Evolutionary conservation across 257 asterid species (phyloP).

Genomic region (Gardenia jasminoides): DNA sequence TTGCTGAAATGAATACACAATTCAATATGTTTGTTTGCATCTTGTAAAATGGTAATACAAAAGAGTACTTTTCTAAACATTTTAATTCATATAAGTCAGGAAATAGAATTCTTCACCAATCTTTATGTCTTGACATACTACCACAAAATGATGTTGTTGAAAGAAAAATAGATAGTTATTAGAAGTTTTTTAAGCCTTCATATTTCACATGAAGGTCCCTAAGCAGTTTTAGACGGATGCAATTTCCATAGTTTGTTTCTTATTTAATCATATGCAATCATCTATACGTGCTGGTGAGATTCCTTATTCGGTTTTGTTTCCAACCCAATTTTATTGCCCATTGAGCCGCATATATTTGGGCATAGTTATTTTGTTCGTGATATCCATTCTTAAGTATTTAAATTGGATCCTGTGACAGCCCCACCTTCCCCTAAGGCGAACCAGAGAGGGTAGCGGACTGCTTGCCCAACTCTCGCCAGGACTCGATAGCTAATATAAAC

Average conservation of each 20-base stretch:
- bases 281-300: not conserved
- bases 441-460: too few species aligned
- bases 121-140: not conserved
- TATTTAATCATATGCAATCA: not conserved
- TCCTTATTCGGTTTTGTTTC: not conserved
- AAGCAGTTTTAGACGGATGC: conserved; percentile 2
- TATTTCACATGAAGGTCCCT: too few species aligned
- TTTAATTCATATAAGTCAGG: not conserved
- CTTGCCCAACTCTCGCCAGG: too few species aligned
- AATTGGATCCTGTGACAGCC: too few species aligned
- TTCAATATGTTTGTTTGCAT: not conserved
- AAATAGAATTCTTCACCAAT: too few species aligned
- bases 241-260: not conserved
- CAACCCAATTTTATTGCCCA: not conserved
- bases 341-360: not conserved
- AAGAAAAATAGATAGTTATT: not conserved
- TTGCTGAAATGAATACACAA: not conserved
- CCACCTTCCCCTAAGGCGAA: too few species aligned
- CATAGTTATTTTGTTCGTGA: too few species aligned
- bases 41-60: not conserved
- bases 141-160: not conserved
- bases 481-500: too few species aligned
- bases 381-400: too few species aligned
- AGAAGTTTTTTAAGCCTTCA: not conserved
- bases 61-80: not conserved